Conservation (phyloP, 192 early-diverging fungal species). For the Coemansia brasiliensis region DNA sequence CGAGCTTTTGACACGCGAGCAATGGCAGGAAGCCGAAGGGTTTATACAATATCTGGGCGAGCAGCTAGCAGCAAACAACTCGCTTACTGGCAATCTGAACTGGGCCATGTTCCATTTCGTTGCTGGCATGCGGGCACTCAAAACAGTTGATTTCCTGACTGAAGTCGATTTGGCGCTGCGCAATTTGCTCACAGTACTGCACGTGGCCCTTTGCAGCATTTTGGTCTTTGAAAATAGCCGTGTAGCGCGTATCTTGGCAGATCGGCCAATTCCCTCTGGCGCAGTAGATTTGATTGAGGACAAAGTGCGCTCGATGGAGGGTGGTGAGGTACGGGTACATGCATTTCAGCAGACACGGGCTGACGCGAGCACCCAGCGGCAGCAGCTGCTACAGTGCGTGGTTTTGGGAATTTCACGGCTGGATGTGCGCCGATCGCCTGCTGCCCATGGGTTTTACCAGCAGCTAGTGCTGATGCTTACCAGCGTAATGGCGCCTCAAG, state of each 20-base stretch:
- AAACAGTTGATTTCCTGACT: slow-evolving; percentile 46
- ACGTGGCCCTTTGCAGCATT: slow-evolving; percentile 31
- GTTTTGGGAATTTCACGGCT: slow-evolving; percentile 34
- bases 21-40: slow-evolving; percentile 33
- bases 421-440: slow-evolving; percentile 29
- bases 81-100: slow-evolving; percentile 44
- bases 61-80: slow-evolving; percentile 39
- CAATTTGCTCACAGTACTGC: slow-evolving; percentile 42
- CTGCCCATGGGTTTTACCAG: slow-evolving; percentile 24
- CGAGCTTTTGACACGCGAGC: slow-evolving; percentile 17
- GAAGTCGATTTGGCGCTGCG: slow-evolving; percentile 34
- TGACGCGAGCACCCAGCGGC: slow-evolving; percentile 25
- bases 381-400: slow-evolving; percentile 38
- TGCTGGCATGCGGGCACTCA: slow-evolving; percentile 45
- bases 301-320: slow-evolving; percentile 29
- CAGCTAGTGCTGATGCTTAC: slow-evolving; percentile 30
- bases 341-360: slow-evolving; percentile 42
- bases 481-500: slow-evolving; percentile 32
- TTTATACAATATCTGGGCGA: slow-evolving; percentile 37
- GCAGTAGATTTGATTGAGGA: slow-evolving; percentile 35
- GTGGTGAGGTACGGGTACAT: slow-evolving; percentile 37
- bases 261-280: slow-evolving; percentile 31
- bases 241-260: slow-evolving; percentile 32
- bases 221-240: slow-evolving; percentile 6
- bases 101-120: slow-evolving; percentile 53